A percentile compares a stretch with the other conserved stretches of the same genome.
Evolutionary conservation across 2,329 filamentous ascomycete species (phyloP).

Genomic region (Ceratocystis albifundus): DNA sequence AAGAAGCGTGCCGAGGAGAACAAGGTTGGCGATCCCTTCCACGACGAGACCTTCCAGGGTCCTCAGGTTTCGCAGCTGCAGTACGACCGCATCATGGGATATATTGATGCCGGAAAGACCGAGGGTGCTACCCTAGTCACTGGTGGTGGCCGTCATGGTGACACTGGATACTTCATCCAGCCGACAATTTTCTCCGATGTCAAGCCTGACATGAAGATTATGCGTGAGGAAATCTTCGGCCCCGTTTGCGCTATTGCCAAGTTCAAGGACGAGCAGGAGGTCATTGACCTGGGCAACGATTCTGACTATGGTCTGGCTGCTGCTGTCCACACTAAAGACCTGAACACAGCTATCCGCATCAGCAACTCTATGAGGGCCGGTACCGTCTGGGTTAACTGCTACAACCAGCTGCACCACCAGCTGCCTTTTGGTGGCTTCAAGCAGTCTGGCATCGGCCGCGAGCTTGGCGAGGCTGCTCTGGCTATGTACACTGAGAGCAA

Average conservation of each 20-base stretch:
- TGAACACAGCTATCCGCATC: constrained; percentile 36
- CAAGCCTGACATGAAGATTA: constrained; percentile 34
- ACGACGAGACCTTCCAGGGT: constrained; percentile 31
- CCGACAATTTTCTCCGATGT: constrained; percentile 29
- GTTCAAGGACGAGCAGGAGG: constrained; percentile 31
- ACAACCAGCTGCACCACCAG: constrained; percentile 30
- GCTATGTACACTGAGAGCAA: constrained; percentile 26
- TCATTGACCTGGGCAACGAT: constrained; percentile 31
- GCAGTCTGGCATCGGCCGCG: constrained; percentile 24
- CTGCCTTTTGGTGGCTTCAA: constrained; percentile 27
- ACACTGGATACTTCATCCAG: constrained; percentile 31
- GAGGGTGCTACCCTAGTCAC: constrained; percentile 29
- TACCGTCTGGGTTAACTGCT: constrained; percentile 48
- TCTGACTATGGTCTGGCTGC: constrained; percentile 45
- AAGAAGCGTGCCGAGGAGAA: constrained; percentile 34
- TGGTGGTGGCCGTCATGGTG: constrained; percentile 26
- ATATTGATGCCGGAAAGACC: constrained; percentile 37
- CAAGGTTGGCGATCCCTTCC: constrained; percentile 32
- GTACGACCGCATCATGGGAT: constrained; percentile 37
- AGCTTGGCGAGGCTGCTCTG: constrained; percentile 24
- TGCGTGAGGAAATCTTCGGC: constrained; percentile 52
- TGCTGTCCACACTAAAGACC: constrained; percentile 45
- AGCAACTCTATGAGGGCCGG: constrained; percentile 46
- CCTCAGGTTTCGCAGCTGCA: constrained; percentile 42
- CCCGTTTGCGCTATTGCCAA: constrained; percentile 48